These are phyloP conservation scores for Aspergillus sparsus DNA, from an alignment of 495 filamentous ascomycete species.

Conservation along the genomic window DNA sequence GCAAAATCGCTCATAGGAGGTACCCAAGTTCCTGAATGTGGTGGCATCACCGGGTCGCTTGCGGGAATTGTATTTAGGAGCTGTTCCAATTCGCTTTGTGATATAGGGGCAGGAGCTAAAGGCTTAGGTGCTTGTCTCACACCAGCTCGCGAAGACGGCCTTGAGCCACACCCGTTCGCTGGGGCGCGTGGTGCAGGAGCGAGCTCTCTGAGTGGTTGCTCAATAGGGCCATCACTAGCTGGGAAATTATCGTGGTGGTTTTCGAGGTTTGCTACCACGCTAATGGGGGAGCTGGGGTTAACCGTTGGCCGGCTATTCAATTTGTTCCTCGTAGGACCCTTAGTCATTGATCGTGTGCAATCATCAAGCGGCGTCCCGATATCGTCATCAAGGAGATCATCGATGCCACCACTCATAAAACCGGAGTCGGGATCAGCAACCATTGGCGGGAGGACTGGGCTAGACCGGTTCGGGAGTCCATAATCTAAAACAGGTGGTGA, in stretches of 20 bases:
- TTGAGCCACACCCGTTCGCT: slow-evolving; percentile 24
- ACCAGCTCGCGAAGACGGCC: slow-evolving; percentile 43
- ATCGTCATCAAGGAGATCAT: slow-evolving; percentile 59
- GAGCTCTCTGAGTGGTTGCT: slow-evolving; percentile 26
- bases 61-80: slow-evolving; percentile 49
- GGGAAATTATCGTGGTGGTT: slow-evolving; percentile 25
- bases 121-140: slow-evolving; percentile 42
- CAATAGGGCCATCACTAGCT: slow-evolving; percentile 20
- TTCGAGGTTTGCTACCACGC: slow-evolving; percentile 25
- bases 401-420: slow-evolving; percentile 74
- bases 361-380: slow-evolving; percentile 43
- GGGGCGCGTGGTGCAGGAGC: slow-evolving; percentile 29
- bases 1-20: slow-evolving; percentile 44
- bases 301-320: slow-evolving; percentile 43
- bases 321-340: slow-evolving; percentile 44
- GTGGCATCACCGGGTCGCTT: slow-evolving; percentile 57
- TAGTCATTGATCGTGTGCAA: slow-evolving; percentile 31
- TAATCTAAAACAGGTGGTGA: slow-evolving; percentile 71
- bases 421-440: slow-evolving; percentile 67
- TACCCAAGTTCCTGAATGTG: slow-evolving; percentile 48
- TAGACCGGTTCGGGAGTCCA: slow-evolving; percentile 63
- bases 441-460: slow-evolving; percentile 70
- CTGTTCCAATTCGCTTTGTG: slow-evolving; percentile 39
- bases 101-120: slow-evolving; percentile 41
- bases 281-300: slow-evolving; percentile 35